Evolutionary conservation across 129 eudicot species (phyloP), one percentile per base, ranked within the genome.

Genomic region (Scalesia atractyloides): DNA sequence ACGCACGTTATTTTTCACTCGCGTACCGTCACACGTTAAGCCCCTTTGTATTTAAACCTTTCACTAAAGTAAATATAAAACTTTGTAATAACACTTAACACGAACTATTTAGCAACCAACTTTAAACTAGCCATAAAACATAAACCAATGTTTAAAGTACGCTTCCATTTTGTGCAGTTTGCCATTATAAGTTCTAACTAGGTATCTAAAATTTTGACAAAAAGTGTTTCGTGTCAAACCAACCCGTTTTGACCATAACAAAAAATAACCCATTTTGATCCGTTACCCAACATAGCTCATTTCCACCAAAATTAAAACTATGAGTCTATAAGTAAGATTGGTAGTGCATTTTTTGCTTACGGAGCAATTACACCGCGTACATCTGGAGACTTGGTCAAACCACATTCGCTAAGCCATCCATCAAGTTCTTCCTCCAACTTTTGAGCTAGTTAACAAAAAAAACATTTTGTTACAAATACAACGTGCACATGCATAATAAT

Each of bases 321-420:
- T 17, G 51, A 44, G 65, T 14, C 47, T 11, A 33, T 22, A 46
- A 44, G 65, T 14, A 67, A 61, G 44, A 43, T 1, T 47, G 30
- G 36, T 16, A 66, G 16, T 36, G 17, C 9, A 76, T 18, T 51
- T 51, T 41, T 44, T 53, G 78, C 97, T 84, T 83, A 94, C 99
- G 99, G 99, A 33, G 99, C 99, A 77, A 94, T 94, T 60, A 94
- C 97, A 67, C 91, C 99, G 72, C 99, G 85, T 73, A 94, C 97
- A 83, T 94, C 96, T 1, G 99, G 77, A 72, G 96, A 90, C 63
- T 90, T 90, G 52, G 84, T 70, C 72, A 94, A 49, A 51, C 89
- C 93, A 67, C 86, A 66, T 22, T 74, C 93, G 60, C 77, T 66
- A 51, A 94, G 93, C 99, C 99, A 94, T 59, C 92, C 96, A 47